Base-by-base conservation (phyloP, 2,329 filamentous ascomycete species). In the Trichoderma cornu-damae region DNA sequence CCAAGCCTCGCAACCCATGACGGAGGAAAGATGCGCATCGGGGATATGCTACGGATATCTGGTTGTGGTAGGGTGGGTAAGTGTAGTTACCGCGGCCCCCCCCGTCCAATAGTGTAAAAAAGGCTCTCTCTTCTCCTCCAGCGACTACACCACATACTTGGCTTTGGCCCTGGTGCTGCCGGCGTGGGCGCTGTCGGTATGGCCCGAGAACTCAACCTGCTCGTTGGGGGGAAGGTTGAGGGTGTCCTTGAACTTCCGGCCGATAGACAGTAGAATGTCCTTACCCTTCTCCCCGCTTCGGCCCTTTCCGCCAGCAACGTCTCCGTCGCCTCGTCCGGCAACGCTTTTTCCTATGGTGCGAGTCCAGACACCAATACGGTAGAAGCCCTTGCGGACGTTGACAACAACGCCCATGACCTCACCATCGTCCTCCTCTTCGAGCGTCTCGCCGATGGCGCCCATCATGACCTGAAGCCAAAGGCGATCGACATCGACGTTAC, bases 351-450 rank as follows among this genome's bases (percentile, higher is more conserved):
- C 93, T 56, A 90, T 90, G 59, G 92, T 96, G 69, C 91, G 88
- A 62, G 94, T 99, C 94, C 95, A 99, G 66, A 97, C 85, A 70
- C 93, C 92, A 65, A 99, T 88, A 79, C 94, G 89, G 83, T 91
- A 99, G 79, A 99, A 97, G 51, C 89, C 92, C 80, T 96, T 96
- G 74, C 94, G 89, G 59, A 99, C 93, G 75, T 99, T 99, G 79
- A 97, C 92, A 24, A 99, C 94, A 32, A 99, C 95, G 63, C 94
- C 94, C 94, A 97, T 97, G 73, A 99, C 88, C 75, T 99, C 95
- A 66, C 92, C 92, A 70, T 97, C 94, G 32, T 87, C 87, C 70
- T 96, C 92, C 38, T 89, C 87, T 79, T 99, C 94, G 56, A 99
- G 88, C 24, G 93, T 97, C 82, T 99, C 95, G 69, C 94, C 94